A percentile compares a stretch with the other conserved stretches of the same genome.
Evolutionary conservation across 2,329 filamentous ascomycete genomes (phyloP).

Genomic region (Calonectria multiphialidica): DNA sequence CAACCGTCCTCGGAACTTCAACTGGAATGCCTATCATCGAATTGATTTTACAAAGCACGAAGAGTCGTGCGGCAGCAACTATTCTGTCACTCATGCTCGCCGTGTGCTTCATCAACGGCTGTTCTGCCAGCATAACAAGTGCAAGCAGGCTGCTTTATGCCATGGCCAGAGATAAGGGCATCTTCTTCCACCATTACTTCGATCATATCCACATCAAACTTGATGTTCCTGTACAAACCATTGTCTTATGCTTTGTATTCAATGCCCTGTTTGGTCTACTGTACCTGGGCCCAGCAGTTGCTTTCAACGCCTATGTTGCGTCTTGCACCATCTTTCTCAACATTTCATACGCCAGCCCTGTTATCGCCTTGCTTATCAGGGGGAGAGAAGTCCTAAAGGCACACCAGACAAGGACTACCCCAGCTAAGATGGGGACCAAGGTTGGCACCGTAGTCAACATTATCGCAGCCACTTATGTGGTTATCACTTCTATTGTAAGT

Average conservation of each 20-base stretch:
- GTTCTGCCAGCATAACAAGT: slow-evolving; percentile 57
- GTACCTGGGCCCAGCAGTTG: slow-evolving; percentile 55
- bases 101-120: slow-evolving; percentile 60
- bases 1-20: slow-evolving; percentile 48
- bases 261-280: slow-evolving; percentile 58
- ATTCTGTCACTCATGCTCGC: slow-evolving; percentile 55
- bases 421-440: slow-evolving; percentile 46
- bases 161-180: slow-evolving; percentile 58
- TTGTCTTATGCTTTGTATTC: slow-evolving; percentile 53
- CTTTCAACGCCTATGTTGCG: slow-evolving; percentile 58
- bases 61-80: slow-evolving; percentile 53
- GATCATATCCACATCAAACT: slow-evolving; percentile 48
- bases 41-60: slow-evolving; percentile 57
- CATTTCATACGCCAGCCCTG: slow-evolving; percentile 56
- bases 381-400: slow-evolving; percentile 45
- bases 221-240: slow-evolving; percentile 54
- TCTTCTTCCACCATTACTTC: slow-evolving; percentile 47
- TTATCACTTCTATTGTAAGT: slow-evolving; percentile 50
- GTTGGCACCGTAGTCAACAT: slow-evolving; percentile 20
- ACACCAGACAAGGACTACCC: slow-evolving; percentile 36
- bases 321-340: slow-evolving; percentile 58
- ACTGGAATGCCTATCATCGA: slow-evolving; percentile 61
- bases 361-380: slow-evolving; percentile 50
- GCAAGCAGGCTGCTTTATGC: slow-evolving; percentile 57
- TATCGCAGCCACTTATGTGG: slow-evolving; percentile 48